Base-by-base conservation (phyloP, 2,329 filamentous ascomycete genomes). In the Xylaria sp. region DNA sequence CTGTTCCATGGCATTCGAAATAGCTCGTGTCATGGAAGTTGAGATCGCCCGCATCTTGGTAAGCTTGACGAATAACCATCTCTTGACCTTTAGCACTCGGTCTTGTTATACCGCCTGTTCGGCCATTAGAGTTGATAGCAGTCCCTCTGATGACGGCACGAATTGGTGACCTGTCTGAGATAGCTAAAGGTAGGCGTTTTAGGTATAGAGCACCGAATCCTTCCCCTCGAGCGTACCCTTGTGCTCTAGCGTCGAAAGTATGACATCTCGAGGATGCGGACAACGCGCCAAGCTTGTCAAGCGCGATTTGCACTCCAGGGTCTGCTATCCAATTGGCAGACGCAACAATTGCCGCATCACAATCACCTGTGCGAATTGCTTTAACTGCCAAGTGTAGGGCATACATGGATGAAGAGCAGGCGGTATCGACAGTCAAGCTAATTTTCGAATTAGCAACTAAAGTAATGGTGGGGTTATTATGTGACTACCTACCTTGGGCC, bases 391-490 rank as follows among this genome's bases (percentile, higher is more conserved):
- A 47, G 40, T 75, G 72, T 1, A 75, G 21, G 2, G 71, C 73
- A 3, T 75, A 69, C 53, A 78, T 66, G 21, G 68, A 71, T 11
- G 72, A 73, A 1, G 75, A 76, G 55, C 77, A 79, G 1, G 73
- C 77, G 10, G 75, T 77, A 38, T 79, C 72, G 17, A 77, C 57
- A 10, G 71, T 70, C 7, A 77, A 66, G 72, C 10, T 76, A n/a
- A n/a, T n/a, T n/a, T n/a, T n/a, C n/a, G n/a, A n/a, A n/a, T n/a
- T n/a, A n/a, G n/a, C n/a, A n/a, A n/a, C n/a, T n/a, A n/a, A n/a
- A n/a, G n/a, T n/a, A n/a, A n/a, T n/a, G n/a, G n/a, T n/a, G n/a
- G n/a, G n/a, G n/a, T n/a, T n/a, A n/a, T n/a, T n/a, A 33, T 11
- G 29, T 33, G n/a, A 13, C 10, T 15, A 13, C 54, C 21, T 23